A percentile compares a stretch with the other conserved stretches of the same genome.
Evolutionary conservation across 768 basidiomycete species (phyloP).

Genomic region (Leccinum obscurum): DNA sequence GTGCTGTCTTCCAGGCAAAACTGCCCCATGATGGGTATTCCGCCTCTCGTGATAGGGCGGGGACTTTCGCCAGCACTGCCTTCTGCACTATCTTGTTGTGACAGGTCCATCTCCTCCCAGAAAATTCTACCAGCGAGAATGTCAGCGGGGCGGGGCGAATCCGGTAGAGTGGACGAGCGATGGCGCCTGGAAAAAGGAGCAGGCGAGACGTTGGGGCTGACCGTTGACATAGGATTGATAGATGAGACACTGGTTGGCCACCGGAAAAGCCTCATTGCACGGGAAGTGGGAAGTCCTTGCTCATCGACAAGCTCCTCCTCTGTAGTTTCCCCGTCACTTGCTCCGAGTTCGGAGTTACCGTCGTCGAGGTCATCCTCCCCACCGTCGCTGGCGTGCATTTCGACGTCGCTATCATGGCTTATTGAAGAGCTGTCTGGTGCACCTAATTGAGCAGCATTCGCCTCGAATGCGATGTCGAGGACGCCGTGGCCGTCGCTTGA

Average conservation of each 20-base stretch:
- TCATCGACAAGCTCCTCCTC: conserved; percentile 84
- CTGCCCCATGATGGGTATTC: conserved; percentile 41
- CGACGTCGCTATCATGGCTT: conserved; percentile 52
- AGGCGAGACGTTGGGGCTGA: conserved; percentile 57
- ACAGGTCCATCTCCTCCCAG: conserved; percentile 47
- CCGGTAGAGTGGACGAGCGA: conserved; percentile 28
- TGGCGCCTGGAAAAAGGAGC: conserved; percentile 36
- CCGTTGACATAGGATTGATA: conserved; percentile 75
- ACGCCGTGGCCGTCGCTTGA: conserved; percentile 47
- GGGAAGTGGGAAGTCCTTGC: conserved; percentile 70
- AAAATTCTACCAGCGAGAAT: conserved; percentile 64
- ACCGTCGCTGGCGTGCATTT: conserved; percentile 41
- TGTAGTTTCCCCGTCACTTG: conserved; percentile 72
- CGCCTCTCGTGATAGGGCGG: conserved; percentile 15
- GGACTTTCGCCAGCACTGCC: conserved; percentile 34
- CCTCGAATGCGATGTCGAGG: conserved; percentile 72
- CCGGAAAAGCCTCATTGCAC: conserved; percentile 70
- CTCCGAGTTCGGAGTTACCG: conserved; percentile 49
- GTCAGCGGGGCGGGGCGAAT: conserved; percentile 62
- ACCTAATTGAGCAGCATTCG: conserved; percentile 51
- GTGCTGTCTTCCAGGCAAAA: conserved; percentile 26
- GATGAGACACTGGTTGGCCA: conserved; percentile 61
- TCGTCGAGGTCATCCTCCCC: conserved; percentile 38
- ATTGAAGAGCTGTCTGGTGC: conserved; percentile 50
- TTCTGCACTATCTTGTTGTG: conserved; percentile 36